Base-by-base conservation (phyloP, 192 early-diverging fungal genomes). In the Entrophospora sp. region DNA sequence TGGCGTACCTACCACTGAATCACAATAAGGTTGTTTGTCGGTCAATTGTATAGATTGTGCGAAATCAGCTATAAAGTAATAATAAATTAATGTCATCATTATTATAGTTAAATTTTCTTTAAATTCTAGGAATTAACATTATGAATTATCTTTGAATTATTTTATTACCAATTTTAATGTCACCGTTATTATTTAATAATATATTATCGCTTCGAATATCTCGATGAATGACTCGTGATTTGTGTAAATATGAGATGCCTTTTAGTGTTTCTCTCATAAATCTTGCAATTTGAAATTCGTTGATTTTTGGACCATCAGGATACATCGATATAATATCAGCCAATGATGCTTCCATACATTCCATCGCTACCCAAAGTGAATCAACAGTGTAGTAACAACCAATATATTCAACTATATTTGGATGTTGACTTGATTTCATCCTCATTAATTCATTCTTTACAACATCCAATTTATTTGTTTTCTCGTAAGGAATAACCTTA, bases 361-460 rank as follows among this genome's bases (percentile, higher is more conserved):
- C 96, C 92, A 97, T 94, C 27, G 97, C 89, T 34, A 99, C 73
- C 96, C 96, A 99, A 65, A 99, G 77, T 34, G 97, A 94, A 20
- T 81, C 81, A 58, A 82, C 77, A 13, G 90, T 81, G 59, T 91
- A 73, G 68, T 90, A 95, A 20, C 87, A 82, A 68, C 91, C 92
- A 55, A 94, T 79, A 72, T 88, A 97, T 67, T 97, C 96, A 60
- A 97, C 93, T 75, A 99, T 91, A 73, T 97, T 96, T 28, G 88
- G 83, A 68, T 94, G 92, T 45, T 79, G 79, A 64, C 87, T 89
- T 69, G 88, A 85, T 75, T 92, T 93, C 92, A 95, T 94, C 3
- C 90, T 79, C 35, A 83, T 75, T 38, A 95, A 82, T 73, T 95
- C 93, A 69, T 92, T 94, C 62, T 90, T 86, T 42, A 97, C 91